A percentile compares a stretch with the other conserved stretches of the same genome.
These are phyloP conservation scores for Suillus spraguei DNA, from an alignment of 768 basidiomycete species.

Conservation along the genomic window DNA sequence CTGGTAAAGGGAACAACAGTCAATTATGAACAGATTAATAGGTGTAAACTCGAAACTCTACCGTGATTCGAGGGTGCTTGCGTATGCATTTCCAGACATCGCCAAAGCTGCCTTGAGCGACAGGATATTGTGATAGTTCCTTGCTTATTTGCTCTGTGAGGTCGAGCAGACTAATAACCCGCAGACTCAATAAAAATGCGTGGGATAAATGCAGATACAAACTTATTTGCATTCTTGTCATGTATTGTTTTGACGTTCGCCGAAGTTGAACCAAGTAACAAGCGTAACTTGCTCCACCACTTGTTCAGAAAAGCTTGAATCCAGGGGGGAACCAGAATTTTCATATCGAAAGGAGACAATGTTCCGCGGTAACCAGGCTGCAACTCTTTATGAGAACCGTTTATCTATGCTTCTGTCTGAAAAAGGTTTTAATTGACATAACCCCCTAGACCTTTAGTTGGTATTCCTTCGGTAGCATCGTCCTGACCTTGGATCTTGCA, in stretches of 20 bases:
- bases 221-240: not conserved
- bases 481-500: too few relatives aligned
- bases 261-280: not conserved
- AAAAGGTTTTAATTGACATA: too few relatives aligned
- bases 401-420: too few relatives aligned
- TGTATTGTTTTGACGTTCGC: not conserved
- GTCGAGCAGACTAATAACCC: not conserved
- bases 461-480: not conserved
- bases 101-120: conserved; percentile 20
- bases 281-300: too few relatives aligned
- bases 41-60: conserved; percentile 5
- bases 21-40: conserved; percentile 13
- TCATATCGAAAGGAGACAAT: too few relatives aligned
- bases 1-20: not conserved
- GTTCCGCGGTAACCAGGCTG: too few relatives aligned
- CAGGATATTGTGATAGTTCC: not conserved
- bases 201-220: not conserved
- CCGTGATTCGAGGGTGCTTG: not conserved
- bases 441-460: too few relatives aligned
- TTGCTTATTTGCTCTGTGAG: conserved; percentile 5
- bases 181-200: not conserved
- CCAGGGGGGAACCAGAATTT: too few relatives aligned
- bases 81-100: conserved; percentile 30
- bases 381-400: too few relatives aligned
- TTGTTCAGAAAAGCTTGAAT: too few relatives aligned